Percentiles rank a stretch among this genome's conserved stretches.
phyloP scores from a whole-genome alignment of 345 rosid species.

The Rhizophora apiculata region DNA sequence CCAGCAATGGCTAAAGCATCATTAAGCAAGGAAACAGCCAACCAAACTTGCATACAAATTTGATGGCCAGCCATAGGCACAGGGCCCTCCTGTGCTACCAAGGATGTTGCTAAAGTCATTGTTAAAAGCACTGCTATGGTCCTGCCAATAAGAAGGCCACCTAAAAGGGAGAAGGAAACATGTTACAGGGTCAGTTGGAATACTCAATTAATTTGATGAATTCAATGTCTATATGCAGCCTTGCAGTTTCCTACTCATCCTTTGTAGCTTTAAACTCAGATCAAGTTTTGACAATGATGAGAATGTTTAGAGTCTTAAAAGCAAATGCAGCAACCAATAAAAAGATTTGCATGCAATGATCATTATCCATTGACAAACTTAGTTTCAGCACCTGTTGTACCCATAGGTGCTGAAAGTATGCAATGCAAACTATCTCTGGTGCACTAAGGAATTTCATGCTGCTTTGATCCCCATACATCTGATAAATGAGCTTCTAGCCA shows the following conservation, averaged over 20 bases:
- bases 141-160: slow-evolving; percentile 92
- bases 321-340: too few relatives aligned
- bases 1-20: slow-evolving; percentile 97
- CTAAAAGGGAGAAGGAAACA: slow-evolving; percentile 32
- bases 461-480: not conserved
- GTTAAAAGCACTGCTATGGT: slow-evolving; percentile 74
- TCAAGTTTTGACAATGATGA: too few relatives aligned
- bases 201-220: not conserved
- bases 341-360: too few relatives aligned
- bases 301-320: too few relatives aligned
- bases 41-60: slow-evolving; percentile 84
- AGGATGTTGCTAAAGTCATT: slow-evolving; percentile 76
- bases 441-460: not conserved
- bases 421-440: not conserved
- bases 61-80: slow-evolving; percentile 94
- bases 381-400: not conserved
- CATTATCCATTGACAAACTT: too few relatives aligned
- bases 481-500: not conserved
- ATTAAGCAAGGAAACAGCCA: slow-evolving; percentile 82
- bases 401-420: not conserved
- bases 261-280: too few relatives aligned
- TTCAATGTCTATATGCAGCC: not conserved
- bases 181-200: not conserved
- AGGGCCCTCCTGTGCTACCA: slow-evolving; percentile 87
- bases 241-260: not conserved